phyloP scores from a whole-genome alignment of 78 protist species.

The Capsaspora owczarzaki region DNA sequence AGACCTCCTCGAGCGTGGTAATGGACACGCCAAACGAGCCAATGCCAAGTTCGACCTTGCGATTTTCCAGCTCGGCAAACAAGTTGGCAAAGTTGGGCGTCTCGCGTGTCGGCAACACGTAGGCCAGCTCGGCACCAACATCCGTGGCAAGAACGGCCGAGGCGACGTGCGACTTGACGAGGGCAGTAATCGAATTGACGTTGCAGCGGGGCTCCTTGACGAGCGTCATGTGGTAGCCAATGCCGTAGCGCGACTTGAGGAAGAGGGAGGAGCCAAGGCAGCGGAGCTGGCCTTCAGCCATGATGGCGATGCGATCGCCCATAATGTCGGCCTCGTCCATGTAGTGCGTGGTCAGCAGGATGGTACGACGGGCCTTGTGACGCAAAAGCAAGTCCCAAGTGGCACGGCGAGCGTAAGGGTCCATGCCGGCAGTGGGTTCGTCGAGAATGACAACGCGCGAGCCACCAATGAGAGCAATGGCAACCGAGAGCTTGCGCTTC shows the following conservation, averaged over 20 bases:
- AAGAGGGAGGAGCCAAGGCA: slow-evolving; percentile 58
- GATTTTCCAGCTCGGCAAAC: slow-evolving; percentile 6
- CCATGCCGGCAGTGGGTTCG: slow-evolving; percentile 57
- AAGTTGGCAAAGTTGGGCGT: background rate
- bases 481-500: slow-evolving; percentile 37
- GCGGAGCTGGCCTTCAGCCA: slow-evolving; percentile 57
- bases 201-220: slow-evolving; percentile 6
- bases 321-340: slow-evolving; percentile 94
- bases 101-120: background rate
- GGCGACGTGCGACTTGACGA: background rate
- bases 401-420: slow-evolving; percentile 51
- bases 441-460: background rate
- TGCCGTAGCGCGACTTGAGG: slow-evolving; percentile 69
- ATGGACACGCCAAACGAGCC: slow-evolving; percentile 1
- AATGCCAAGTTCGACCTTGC: slow-evolving; percentile 4
- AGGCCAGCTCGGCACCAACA: slow-evolving; percentile 1
- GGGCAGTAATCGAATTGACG: background rate
- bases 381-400: slow-evolving; percentile 57
- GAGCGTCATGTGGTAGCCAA: slow-evolving; percentile 68
- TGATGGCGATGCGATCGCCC: slow-evolving; percentile 81
- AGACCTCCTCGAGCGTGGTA: slow-evolving; percentile 58
- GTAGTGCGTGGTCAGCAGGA: slow-evolving; percentile 73
- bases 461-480: slow-evolving; percentile 12
- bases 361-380: slow-evolving; percentile 36
- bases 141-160: background rate